Evolutionary conservation across 306 rosid genomes (phyloP).

Genomic region (Prunus dulcis): DNA sequence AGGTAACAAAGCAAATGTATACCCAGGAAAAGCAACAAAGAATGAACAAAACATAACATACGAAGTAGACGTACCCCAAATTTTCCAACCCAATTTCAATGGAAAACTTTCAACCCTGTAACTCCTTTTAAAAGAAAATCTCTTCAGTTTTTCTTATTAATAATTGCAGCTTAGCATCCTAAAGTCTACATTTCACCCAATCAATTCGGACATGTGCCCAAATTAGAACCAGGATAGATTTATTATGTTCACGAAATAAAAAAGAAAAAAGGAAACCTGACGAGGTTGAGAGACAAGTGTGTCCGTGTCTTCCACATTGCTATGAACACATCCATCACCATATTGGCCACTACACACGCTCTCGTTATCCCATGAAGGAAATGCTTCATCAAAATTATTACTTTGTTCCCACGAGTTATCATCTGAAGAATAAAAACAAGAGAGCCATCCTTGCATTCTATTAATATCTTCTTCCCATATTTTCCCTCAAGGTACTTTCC

Average conservation of each 20-base stretch:
- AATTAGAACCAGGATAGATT: neutral
- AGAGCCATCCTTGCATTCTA: neutral
- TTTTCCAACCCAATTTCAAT: neutral
- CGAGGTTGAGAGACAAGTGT: conserved; percentile 20
- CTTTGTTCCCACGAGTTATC: conserved; percentile 10
- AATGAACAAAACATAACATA: neutral
- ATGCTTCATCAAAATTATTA: conserved; percentile 11
- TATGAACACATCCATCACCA: conserved; percentile 6
- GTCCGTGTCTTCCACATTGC: conserved; percentile 4
- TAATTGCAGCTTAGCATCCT: neutral
- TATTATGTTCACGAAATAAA: neutral
- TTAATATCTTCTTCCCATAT: neutral
- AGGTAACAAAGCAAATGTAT: neutral
- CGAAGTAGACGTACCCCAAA: neutral
- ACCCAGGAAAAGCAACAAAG: neutral
- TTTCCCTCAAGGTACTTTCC: neutral
- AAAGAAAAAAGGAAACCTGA: conserved; percentile 9
- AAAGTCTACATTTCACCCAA: neutral
- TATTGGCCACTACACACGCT: conserved; percentile 10
- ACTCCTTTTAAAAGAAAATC: neutral
- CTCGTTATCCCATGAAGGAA: conserved; percentile 23
- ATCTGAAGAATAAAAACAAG: conserved; percentile 8
- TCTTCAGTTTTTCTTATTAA: neutral
- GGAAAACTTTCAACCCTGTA: neutral
- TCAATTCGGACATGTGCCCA: neutral